Base-by-base conservation (phyloP, 2,329 filamentous ascomycete genomes). In the Dryadomyces sulphureus region DNA sequence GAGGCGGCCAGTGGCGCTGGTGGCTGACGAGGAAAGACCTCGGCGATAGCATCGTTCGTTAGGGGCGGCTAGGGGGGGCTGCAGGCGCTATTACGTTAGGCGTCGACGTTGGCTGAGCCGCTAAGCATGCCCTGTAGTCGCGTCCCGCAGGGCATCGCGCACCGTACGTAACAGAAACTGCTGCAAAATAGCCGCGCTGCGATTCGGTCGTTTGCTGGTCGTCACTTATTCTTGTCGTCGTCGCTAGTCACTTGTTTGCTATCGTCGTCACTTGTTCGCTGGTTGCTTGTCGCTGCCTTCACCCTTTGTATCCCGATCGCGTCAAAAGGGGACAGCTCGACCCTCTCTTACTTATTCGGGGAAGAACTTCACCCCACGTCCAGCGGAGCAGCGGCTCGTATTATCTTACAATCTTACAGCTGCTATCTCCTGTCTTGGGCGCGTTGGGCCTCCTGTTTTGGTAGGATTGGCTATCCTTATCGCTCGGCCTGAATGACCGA, bases 11-110 rank as follows among this genome's bases (percentile, higher is more conserved):
- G 38, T 45, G 48, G 14, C 25, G 48, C 39, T 59, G 49, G 47
- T 54, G 57, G 45, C 59, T 56, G 43, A 62, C 59, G 49, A 65
- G 58, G 55, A 61, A 63, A 38, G 62, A 63, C 43, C 61, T 61
- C 49, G 62, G 59, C 47, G 60, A 61, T 56, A 64, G 62, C 60
- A 65, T 63, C 19, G 19, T 39, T 21, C n/a, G 36, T 7, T 38
- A 38, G 36, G 5, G 36, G 36, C 19, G 36, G 36, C 14, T 30
- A 30, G 7, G 17, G 34, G 34, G 11, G 34, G 16, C 16, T n/a
- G 5, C 4, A 16, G 11, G 16, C 34, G 21, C 34, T 44, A 44
- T 38, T 38, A 30, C 34, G 32, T 44, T 34, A n/a, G n/a, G n/a
- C n/a, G n/a, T n/a, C n/a, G n/a, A n/a, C n/a, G n/a, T n/a, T n/a